Conservation (phyloP, 257 asterid species). For the Capsicum chinense region DNA sequence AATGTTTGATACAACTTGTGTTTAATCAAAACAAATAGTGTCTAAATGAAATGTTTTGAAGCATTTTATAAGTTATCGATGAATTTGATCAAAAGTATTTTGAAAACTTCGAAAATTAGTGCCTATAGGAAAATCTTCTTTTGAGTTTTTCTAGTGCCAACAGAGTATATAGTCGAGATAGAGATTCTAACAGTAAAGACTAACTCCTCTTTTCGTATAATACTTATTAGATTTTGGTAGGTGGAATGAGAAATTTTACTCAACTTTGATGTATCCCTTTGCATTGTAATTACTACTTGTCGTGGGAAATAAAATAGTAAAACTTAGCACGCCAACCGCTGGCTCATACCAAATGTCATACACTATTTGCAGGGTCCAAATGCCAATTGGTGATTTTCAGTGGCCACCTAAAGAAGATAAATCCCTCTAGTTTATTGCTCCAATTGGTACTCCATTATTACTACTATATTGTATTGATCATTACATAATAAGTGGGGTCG, state of each 20-base stretch:
- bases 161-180: not conserved
- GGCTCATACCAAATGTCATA: slow-evolving; percentile 16
- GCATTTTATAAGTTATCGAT: too few relatives aligned
- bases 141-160: not conserved
- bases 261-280: not conserved
- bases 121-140: not conserved
- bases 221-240: not conserved
- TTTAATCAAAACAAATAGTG: too few relatives aligned
- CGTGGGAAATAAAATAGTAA: not conserved
- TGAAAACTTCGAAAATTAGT: not conserved
- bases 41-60: too few relatives aligned
- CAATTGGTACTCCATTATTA: not conserved
- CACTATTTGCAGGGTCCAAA: not conserved
- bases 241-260: not conserved
- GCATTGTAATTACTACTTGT: not conserved
- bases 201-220: not conserved
- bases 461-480: not conserved
- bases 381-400: not conserved
- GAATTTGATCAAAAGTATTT: not conserved
- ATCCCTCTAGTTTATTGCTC: not conserved
- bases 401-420: not conserved
- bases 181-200: not conserved
- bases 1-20: too few relatives aligned
- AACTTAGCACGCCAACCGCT: not conserved
- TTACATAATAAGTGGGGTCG: not conserved